phyloP scores from a whole-genome alignment of 176 grass and related monocot genomes.

The Cenchrus purpureus region DNA sequence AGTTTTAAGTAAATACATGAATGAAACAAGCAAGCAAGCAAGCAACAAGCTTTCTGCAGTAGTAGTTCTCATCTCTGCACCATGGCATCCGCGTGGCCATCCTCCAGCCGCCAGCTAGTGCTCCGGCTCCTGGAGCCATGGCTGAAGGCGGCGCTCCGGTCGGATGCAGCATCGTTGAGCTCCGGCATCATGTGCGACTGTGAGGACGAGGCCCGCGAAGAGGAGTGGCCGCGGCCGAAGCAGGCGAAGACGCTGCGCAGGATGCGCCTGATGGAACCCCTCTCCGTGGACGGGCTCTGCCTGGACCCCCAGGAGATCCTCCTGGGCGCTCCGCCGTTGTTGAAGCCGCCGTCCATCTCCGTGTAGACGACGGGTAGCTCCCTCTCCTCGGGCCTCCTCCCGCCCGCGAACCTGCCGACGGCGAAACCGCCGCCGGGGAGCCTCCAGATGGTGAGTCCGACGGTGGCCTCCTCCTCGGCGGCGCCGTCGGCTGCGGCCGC shows the following conservation, averaged over 20 bases:
- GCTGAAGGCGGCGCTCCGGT: constrained; percentile 40
- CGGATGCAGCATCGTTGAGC: constrained; percentile 13
- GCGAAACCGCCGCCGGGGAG: constrained; percentile 92
- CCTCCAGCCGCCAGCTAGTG: constrained; percentile 70
- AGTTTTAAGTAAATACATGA: constrained; percentile 45
- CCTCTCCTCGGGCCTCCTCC: constrained; percentile 75
- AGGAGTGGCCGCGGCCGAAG: constrained; percentile 37
- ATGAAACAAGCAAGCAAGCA: no score
- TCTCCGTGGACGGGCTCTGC: constrained; percentile 56
- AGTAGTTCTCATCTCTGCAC: constrained; percentile 35
- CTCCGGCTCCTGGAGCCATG: constrained; percentile 61
- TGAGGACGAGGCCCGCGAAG: constrained; percentile 32
- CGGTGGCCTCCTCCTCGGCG: constrained; percentile 58
- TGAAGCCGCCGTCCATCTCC: constrained; percentile 92
- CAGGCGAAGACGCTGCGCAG: constrained; percentile 63
- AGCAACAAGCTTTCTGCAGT: background rate
- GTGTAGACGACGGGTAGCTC: constrained; percentile 93
- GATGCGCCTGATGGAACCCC: constrained; percentile 49
- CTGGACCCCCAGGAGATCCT: constrained; percentile 84
- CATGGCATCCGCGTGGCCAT: constrained; percentile 48
- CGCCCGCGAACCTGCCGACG: constrained; percentile 68
- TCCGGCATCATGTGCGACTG: constrained; percentile 14
- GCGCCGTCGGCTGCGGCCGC: background rate
- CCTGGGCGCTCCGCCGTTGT: constrained; percentile 59
- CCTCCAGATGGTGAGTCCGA: constrained; percentile 94